These are phyloP conservation scores for Limonium bicolor DNA, from an alignment of 148 eudicot species.

Conservation along the genomic window DNA sequence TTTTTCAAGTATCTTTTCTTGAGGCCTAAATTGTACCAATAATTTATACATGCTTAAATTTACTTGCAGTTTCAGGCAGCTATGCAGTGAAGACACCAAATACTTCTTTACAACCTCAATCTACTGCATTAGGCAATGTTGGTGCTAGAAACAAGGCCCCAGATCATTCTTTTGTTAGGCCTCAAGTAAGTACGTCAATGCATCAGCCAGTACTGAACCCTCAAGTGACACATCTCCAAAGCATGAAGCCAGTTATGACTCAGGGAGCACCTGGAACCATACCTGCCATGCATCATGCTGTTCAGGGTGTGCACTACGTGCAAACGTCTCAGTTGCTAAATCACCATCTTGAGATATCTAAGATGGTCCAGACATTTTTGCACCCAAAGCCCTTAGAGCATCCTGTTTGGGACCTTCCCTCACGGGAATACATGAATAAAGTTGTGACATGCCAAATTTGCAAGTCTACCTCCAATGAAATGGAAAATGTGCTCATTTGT, in stretches of 20 bases:
- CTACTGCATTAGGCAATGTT: conserved; percentile 24
- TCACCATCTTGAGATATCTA: conserved; percentile 55
- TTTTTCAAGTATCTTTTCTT: no score
- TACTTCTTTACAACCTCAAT: conserved; percentile 40
- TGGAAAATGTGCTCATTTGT: conserved; percentile 72
- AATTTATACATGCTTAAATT: no score
- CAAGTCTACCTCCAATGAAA: conserved; percentile 39
- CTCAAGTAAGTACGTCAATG: conserved; percentile 20
- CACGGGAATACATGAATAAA: conserved; percentile 81
- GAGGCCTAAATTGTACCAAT: no score
- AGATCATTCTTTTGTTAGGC: conserved; percentile 20
- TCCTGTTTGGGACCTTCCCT: conserved; percentile 68
- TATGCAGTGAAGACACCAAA: conserved; percentile 28
- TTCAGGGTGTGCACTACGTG: conserved; percentile 28
- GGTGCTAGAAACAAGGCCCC: conserved; percentile 30
- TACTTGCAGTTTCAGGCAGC: conserved; percentile 19
- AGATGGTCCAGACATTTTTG: conserved; percentile 56
- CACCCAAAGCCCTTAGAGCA: conserved; percentile 34
- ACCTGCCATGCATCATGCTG: conserved; percentile 26
- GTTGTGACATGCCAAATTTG: conserved; percentile 74
- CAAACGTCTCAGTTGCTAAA: conserved; percentile 31
- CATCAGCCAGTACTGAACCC: conserved; percentile 22
- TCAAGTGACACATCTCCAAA: conserved; percentile 19
- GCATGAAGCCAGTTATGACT: conserved; percentile 22
- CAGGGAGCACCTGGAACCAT: conserved; percentile 28